Evolutionary conservation across 768 basidiomycete genomes (phyloP), one percentile per base, ranked within the genome.

Genomic region (Cystofilobasidium macerans): DNA sequence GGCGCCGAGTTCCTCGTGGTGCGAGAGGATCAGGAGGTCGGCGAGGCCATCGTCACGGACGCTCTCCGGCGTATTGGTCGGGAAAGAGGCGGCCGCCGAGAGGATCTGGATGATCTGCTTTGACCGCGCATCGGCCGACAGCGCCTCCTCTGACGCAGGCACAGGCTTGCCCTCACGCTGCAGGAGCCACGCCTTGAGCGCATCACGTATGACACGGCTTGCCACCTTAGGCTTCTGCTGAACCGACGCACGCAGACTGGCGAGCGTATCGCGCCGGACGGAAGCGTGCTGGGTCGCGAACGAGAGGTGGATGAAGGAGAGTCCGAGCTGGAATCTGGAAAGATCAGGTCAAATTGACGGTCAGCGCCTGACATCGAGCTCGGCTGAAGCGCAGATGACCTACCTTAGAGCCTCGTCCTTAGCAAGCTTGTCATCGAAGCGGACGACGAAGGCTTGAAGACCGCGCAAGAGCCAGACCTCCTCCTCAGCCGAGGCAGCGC

Each of bases 401-500:
- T 64, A 85, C 85, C 86, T 78, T n/a, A 85, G 70, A 2, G 78
- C 69, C 59, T 82, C 82, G 64, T 80, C 82, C 69, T 83, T 84
- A 28, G 51, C 38, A 0, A 88, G 72, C 8, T 86, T 83, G 1
- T 53, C 71, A 67, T 67, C 48, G 78, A 78, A 71, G 83, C 64
- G 3, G 80, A 40, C 48, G 36, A 75, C 59, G 16, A 76, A 76
- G 4, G 80, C 81, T 62, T 85, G 79, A 12, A 80, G 73, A 0
- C 87, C 86, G 36, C 85, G 81, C 18, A 89, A 76, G 1, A 95
- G 76, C 93, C 92, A 95, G 16, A 70, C 71, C 63, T 89, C 84
- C 61, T 79, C 78, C 20, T 89, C 89, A 3, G 81, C 80, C 0
- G 79, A 70, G 8, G 83, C 81, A 9, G 78, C 62, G 28, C 64